Percentiles rank a stretch among this genome's conserved stretches.
These are phyloP conservation scores for Tolypocladium album DNA, from an alignment of 2,329 filamentous ascomycete genomes.

Conservation along the genomic window DNA sequence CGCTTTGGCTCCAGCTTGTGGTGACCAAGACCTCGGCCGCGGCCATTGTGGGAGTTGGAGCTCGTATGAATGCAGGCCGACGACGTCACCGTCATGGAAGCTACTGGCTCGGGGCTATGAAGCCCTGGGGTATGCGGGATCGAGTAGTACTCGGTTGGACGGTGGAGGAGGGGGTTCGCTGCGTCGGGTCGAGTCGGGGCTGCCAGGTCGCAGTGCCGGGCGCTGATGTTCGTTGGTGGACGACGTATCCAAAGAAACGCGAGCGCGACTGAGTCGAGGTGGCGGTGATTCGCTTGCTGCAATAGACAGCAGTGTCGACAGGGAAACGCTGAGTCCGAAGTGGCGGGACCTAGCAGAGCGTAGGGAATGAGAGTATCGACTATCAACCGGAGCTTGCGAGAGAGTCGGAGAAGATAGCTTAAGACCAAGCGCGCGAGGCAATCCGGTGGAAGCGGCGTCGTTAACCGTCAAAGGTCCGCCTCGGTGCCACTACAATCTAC, in stretches of 20 bases:
- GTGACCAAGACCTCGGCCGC: slow-evolving; percentile 35
- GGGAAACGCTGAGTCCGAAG: neutral
- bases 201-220: neutral
- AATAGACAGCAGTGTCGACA: neutral
- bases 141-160: slow-evolving; percentile 5
- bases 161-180: neutral
- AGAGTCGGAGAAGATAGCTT: neutral
- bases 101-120: slow-evolving; percentile 15
- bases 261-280: neutral
- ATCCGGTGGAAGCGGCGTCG: neutral
- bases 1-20: slow-evolving; percentile 30
- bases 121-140: slow-evolving; percentile 3
- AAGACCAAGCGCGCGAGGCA: neutral
- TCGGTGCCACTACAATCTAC: neutral
- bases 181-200: neutral
- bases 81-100: slow-evolving; percentile 43
- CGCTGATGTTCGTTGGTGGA: neutral
- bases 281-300: neutral
- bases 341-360: neutral
- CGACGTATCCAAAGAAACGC: neutral
- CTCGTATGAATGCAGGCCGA: slow-evolving; percentile 28
- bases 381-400: neutral
- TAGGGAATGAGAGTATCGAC: neutral
- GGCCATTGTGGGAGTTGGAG: slow-evolving; percentile 42
- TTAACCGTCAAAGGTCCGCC: neutral